Conservation (phyloP, 1,284 basidiomycete species). For the Tilletia caries region DNA sequence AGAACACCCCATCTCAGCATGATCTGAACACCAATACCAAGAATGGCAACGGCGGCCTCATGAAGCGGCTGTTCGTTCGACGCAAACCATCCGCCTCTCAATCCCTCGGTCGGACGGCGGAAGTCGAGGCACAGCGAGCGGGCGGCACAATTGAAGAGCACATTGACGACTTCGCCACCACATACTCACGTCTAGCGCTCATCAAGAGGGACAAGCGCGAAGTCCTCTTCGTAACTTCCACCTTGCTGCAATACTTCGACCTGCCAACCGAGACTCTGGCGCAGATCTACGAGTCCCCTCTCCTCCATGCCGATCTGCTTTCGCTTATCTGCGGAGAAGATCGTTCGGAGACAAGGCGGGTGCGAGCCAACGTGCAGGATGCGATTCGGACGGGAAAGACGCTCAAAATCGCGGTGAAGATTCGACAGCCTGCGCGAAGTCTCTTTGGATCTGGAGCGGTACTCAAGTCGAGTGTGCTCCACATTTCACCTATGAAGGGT, state of each 20-base stretch:
- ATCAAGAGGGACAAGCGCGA: conserved; percentile 24
- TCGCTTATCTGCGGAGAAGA: conserved; percentile 17
- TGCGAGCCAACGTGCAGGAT: not conserved
- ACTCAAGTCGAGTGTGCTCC: not conserved
- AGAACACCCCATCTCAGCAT: not conserved
- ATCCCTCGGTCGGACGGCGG: not conserved
- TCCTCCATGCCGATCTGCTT: conserved; percentile 23
- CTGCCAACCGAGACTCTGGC: conserved; percentile 6
- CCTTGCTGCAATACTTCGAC: conserved; percentile 17
- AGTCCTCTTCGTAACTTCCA: conserved; percentile 23
- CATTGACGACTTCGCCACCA: conserved; percentile 21
- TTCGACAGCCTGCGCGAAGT: conserved; percentile 8
- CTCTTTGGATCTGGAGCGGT: not conserved
- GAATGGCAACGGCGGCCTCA: not conserved
- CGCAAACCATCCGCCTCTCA: not conserved
- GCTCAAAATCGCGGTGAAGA: conserved; percentile 7
- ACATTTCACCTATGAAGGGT: not conserved
- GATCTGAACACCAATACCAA: not conserved
- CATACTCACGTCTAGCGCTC: conserved; percentile 23
- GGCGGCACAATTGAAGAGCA: conserved; percentile 21
- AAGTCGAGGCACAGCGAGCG: not conserved
- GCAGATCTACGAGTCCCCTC: conserved; percentile 17
- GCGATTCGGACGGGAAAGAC: conserved; percentile 13
- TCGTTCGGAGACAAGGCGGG: conserved; percentile 8
- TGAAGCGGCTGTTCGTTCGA: conserved; percentile 1